Conservation (phyloP, 164 flowering plant species). For the Dillenia turbinata region DNA sequence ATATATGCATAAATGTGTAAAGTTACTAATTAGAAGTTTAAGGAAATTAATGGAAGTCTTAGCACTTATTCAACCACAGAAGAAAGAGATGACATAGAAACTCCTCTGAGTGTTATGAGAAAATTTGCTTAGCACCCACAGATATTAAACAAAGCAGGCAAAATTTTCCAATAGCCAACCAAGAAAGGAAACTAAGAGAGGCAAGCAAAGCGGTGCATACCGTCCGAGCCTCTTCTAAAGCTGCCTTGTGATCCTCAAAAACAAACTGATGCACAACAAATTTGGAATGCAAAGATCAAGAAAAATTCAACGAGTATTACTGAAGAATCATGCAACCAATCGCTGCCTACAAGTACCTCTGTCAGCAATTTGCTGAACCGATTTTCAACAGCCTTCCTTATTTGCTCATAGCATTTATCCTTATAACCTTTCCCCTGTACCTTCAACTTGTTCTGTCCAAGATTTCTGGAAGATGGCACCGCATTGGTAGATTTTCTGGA, state of each 20-base stretch:
- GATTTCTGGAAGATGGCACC: slow-evolving; percentile 53
- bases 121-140: neutral
- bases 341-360: slow-evolving; percentile 39
- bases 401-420: slow-evolving; percentile 96
- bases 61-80: too few species aligned
- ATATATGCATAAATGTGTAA: too few species aligned
- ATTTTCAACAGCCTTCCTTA: slow-evolving; percentile 78
- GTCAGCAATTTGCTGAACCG: slow-evolving; percentile 72
- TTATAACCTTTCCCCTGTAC: slow-evolving; percentile 91
- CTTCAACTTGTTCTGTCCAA: slow-evolving; percentile 65
- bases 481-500: slow-evolving; percentile 61
- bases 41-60: too few species aligned
- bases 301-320: too few species aligned
- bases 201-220: slow-evolving; percentile 32
- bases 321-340: too few species aligned
- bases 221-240: slow-evolving; percentile 89
- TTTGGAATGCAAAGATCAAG: slow-evolving; percentile 5
- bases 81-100: too few species aligned
- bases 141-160: neutral
- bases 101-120: too few species aligned
- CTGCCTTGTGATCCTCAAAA: slow-evolving; percentile 78
- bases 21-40: too few species aligned
- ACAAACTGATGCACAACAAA: slow-evolving; percentile 53
- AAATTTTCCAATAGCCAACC: neutral
- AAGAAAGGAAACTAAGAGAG: neutral